Evolutionary conservation across 2,329 filamentous ascomycete genomes (phyloP), one percentile per base, ranked within the genome.

Genomic region (Phyllosticta citrichinensis): DNA sequence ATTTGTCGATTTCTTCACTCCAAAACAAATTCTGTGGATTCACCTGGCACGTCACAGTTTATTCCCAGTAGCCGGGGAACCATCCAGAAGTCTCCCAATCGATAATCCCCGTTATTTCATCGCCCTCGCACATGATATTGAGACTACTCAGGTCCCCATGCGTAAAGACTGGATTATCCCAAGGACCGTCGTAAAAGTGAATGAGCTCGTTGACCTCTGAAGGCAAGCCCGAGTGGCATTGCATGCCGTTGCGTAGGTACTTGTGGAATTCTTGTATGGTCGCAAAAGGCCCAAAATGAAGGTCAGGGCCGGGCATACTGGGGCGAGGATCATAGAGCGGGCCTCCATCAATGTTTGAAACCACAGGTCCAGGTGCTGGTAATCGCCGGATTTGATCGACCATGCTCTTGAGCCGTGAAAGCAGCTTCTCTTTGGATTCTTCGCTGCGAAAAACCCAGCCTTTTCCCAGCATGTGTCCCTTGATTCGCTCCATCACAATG

Each of bases 61-160:
- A 77, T 63, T 79, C 76, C 76, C 75, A 80, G 66, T 77, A 80
- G n/a, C 70, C 67, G 1, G 77, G 77, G 65, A 76, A 80, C 76
- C 75, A 81, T 1, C 77, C 77, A 22, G 75, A 69, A 30, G 72
- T 70, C 64, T 81, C 78, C 78, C 77, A 81, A 63, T 74, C 76
- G 54, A 76, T 64, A 62, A 82, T 78, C 8, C 76, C 77, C 50
- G 75, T 72, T 30, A 83, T 66, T 5, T 73, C 66, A 58, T 77
- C 73, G 5, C 70, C 74, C 6, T 67, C 67, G 52, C 74, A 66
- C 10, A 81, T 63, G 53, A 81, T 76, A 63, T 81, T 81, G 22
- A 66, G 65, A 22, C 71, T 71, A 62, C 73, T 75, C 8, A 84
- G 70, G 66, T 84, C 81, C 2, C 76, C 76, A 69, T 83, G 80